phyloP scores from a whole-genome alignment of 306 rosid species.

The Quercus dentata region DNA sequence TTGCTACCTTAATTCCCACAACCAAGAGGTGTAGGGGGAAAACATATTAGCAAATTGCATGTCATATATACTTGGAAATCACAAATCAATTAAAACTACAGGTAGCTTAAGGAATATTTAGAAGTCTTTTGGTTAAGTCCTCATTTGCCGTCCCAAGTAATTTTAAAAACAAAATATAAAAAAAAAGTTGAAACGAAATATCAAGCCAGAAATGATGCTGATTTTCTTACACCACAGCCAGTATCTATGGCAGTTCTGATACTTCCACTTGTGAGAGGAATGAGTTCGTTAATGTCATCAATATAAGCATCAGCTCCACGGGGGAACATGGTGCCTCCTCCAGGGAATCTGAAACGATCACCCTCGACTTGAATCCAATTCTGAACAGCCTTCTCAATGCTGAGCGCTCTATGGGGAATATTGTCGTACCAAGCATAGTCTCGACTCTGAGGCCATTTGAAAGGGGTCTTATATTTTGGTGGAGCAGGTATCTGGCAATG shows the following conservation, averaged over 20 bases:
- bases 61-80: background rate
- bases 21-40: background rate
- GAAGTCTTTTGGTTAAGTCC: background rate
- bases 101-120: background rate
- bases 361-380: conserved; percentile 98
- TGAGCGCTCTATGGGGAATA: conserved; percentile 90
- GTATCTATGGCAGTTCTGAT: conserved; percentile 95
- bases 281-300: conserved; percentile 74
- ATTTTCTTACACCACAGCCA: conserved; percentile 91
- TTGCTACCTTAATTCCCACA: conserved; percentile 69
- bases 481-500: conserved; percentile 85
- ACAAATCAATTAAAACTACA: background rate
- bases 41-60: conserved; percentile 13
- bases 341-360: conserved; percentile 82
- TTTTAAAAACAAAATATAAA: too few relatives aligned
- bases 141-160: background rate
- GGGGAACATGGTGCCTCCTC: conserved; percentile 98
- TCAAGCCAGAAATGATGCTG: background rate
- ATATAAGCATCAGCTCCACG: conserved; percentile 94
- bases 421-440: conserved; percentile 93
- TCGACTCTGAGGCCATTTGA: conserved; percentile 92
- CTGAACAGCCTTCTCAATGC: conserved; percentile 90
- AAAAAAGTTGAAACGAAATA: background rate
- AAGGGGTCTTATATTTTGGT: conserved; percentile 87
- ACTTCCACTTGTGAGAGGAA: conserved; percentile 67